Percentiles rank a stretch among this genome's conserved stretches.
These are phyloP conservation scores for Simplicillium sp. DNA, from an alignment of 2,329 filamentous ascomycete species.

Conservation along the genomic window DNA sequence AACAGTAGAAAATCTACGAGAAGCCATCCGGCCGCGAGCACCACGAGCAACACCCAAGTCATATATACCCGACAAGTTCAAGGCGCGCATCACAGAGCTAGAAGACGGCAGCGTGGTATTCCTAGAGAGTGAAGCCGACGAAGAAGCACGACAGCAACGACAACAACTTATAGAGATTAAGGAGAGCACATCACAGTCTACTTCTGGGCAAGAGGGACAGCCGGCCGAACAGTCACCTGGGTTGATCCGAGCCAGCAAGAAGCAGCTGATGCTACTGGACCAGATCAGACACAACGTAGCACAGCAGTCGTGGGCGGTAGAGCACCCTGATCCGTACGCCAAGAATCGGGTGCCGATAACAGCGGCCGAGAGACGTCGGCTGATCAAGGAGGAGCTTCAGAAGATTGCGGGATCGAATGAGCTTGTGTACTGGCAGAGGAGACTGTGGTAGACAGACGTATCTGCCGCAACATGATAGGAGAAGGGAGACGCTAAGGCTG, in stretches of 20 bases:
- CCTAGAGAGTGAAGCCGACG: slow-evolving; percentile 23
- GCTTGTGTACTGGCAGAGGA: slow-evolving; percentile 43
- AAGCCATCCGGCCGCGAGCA: slow-evolving; percentile 48
- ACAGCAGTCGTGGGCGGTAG: slow-evolving; percentile 21
- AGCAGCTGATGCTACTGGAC: slow-evolving; percentile 22
- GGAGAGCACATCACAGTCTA: slow-evolving; percentile 20
- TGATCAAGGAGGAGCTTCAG: slow-evolving; percentile 49
- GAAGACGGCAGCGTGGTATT: slow-evolving; percentile 34
- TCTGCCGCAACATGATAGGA: no score
- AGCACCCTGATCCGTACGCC: slow-evolving; percentile 24
- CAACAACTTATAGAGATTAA: slow-evolving; percentile 8
- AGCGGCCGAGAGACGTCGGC: slow-evolving; percentile 41
- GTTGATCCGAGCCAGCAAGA: slow-evolving; percentile 9
- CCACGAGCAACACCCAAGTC: slow-evolving; percentile 37
- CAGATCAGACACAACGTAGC: slow-evolving; percentile 20
- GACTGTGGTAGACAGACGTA: slow-evolving; percentile 21
- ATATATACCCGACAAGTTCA: slow-evolving; percentile 42
- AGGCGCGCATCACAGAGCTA: slow-evolving; percentile 32
- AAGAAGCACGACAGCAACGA: slow-evolving; percentile 12
- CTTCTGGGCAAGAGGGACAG: slow-evolving; percentile 14
- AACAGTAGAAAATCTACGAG: slow-evolving; percentile 68
- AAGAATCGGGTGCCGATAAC: slow-evolving; percentile 37
- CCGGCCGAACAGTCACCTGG: slow-evolving; percentile 8
- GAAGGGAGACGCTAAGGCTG: no score
- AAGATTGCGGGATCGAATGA: slow-evolving; percentile 33